Base-by-base conservation (phyloP, 306 rosid species). In the Quercus berberidifolia region DNA sequence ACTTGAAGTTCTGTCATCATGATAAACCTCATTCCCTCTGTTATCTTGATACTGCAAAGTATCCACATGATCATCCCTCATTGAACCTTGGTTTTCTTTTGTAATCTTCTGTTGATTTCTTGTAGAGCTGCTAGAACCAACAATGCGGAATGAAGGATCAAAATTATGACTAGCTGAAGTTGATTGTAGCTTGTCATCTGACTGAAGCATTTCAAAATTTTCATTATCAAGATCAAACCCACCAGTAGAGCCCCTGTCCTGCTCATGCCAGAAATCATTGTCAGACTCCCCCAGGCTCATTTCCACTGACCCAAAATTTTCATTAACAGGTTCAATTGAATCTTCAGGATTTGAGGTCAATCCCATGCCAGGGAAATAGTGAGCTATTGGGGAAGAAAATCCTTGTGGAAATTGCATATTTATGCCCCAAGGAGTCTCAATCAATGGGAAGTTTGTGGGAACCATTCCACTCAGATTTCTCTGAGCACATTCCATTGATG, bases 201-300 rank as follows among this genome's bases (percentile, higher is more conserved):
- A 76, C 33, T 65, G 89, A 83, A 71, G 82, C 92, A 88, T 84
- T 86, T 93, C 98, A 59, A 80, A 87, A 84, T 85, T 89, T 80
- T 91, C 98, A 83, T 90, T 79, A 78, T 91, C 94, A 15, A 79
- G 79, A 76, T 91, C 99, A 89, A 85, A 76, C 77, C 89, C 92
- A 74, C 83, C 89, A 73, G 87, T 46, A 80, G 97, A 85, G 84
- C 80, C 88, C 82, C 93, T 89, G 76, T 90, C 99, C 71, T 90
- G 97, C 82, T 90, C 97, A 57, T 91, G 94, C 98, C 99, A 96
- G 86, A 85, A 90, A 76, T 91, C 97, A 59, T 83, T 81, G 79
- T 90, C 96, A 69, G 84, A 79, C 75, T 93, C 94, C 67, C 83
- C 77, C 4, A 59, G 38, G 83, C 85, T 90, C 86, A 80, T 78